Percentiles rank a stretch among this genome's conserved stretches.
Evolutionary conservation across 1,139 yeast species (phyloP).

Genomic region (Hansenula sp.): DNA sequence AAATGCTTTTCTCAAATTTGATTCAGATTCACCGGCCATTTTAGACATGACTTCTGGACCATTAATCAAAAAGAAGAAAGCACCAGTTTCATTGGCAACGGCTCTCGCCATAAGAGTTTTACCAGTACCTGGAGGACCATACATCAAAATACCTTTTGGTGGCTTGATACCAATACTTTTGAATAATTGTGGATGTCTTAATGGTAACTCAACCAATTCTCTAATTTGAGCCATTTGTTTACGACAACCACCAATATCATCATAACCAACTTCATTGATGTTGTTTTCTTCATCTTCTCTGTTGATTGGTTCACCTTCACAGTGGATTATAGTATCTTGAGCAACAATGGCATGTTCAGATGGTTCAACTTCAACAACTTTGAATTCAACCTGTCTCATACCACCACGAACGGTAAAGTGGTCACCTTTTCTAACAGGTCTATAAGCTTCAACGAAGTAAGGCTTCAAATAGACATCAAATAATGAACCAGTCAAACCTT

Average conservation of each 20-base stretch:
- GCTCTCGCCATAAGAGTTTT: slow-evolving; percentile 99
- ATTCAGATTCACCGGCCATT: slow-evolving; percentile 99
- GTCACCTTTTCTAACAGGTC: slow-evolving; percentile 98
- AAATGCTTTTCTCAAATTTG: slow-evolving; percentile 94
- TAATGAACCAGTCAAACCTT: slow-evolving; percentile 96
- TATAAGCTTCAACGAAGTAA: slow-evolving; percentile 96
- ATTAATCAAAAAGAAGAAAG: slow-evolving; percentile 93
- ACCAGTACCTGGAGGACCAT: slow-evolving; percentile 99
- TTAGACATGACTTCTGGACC: slow-evolving; percentile 99
- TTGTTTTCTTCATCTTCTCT: slow-evolving; percentile 98
- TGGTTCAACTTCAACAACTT: slow-evolving; percentile 97
- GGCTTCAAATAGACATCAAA: slow-evolving; percentile 97
- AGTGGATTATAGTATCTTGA: slow-evolving; percentile 96
- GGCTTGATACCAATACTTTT: slow-evolving; percentile 97
- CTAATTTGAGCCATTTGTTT: slow-evolving; percentile 98
- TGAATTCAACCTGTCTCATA: slow-evolving; percentile 98
- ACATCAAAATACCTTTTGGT: slow-evolving; percentile 95
- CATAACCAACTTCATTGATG: slow-evolving; percentile 96
- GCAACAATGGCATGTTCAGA: slow-evolving; percentile 97
- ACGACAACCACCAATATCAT: slow-evolving; percentile 98
- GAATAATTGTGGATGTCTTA: slow-evolving; percentile 95
- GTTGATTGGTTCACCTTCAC: slow-evolving; percentile 98
- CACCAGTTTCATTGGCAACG: slow-evolving; percentile 98
- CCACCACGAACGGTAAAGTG: slow-evolving; percentile 97
- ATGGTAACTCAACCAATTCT: slow-evolving; percentile 93